Evolutionary conservation across 805 yeast genomes (phyloP).

Genomic region (Saccharomyces mikatae): DNA sequence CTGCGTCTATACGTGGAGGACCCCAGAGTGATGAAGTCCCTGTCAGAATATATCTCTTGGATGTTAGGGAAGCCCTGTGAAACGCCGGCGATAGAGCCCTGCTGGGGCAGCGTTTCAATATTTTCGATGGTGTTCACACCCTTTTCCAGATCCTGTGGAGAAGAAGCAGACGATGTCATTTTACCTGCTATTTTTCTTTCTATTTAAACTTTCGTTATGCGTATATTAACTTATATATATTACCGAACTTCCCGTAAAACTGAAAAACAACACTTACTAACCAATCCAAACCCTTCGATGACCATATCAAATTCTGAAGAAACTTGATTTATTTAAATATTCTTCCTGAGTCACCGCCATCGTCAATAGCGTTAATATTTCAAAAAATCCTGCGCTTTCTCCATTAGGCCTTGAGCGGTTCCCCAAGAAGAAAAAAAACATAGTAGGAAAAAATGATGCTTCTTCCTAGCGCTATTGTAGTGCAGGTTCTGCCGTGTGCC

Average conservation of each 20-base stretch:
- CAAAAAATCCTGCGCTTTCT: background rate
- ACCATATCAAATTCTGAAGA: background rate
- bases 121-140: constrained; percentile 2
- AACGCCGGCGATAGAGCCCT: background rate
- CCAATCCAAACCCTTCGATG: background rate
- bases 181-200: background rate
- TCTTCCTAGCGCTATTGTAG: background rate
- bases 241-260: background rate
- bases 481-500: background rate
- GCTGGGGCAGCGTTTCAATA: background rate
- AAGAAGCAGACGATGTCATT: constrained; percentile 7
- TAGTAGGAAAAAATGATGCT: background rate
- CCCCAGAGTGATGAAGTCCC: constrained; percentile 35
- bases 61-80: constrained; percentile 7
- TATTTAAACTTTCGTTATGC: background rate
- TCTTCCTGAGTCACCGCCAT: background rate
- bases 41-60: constrained; percentile 24
- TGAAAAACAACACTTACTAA: background rate
- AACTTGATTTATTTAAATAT: background rate
- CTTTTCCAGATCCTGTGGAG: constrained; percentile 12
- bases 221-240: background rate
- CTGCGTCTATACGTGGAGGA: constrained; percentile 38
- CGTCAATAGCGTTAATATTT: background rate
- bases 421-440: background rate
- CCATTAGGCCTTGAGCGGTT: background rate